Evolutionary conservation across 1,139 yeast species (phyloP).

Genomic region (Lodderomyces orthopsilosis): DNA sequence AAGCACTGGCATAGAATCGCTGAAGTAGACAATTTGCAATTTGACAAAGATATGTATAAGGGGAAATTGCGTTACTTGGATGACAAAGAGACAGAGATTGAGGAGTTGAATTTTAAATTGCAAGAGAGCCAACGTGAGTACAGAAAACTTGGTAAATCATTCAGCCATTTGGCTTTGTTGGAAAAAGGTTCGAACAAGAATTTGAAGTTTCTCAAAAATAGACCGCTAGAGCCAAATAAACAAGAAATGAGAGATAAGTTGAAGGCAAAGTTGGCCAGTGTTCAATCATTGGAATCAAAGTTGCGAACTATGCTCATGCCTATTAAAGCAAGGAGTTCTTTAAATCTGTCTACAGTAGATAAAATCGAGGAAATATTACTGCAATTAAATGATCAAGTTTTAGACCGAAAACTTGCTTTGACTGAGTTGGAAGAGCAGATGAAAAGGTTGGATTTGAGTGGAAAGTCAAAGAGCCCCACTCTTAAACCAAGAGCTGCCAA

Average conservation of each 20-base stretch:
- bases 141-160: conserved; percentile 18
- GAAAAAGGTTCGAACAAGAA: conserved; percentile 11
- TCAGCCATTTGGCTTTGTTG: conserved; percentile 17
- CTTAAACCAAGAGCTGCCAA: conserved; percentile 4
- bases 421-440: conserved; percentile 15
- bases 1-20: conserved; percentile 1
- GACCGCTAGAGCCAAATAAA: conserved; percentile 25
- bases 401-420: conserved; percentile 15
- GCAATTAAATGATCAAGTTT: conserved; percentile 21
- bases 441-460: conserved; percentile 8
- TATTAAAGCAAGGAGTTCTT: conserved; percentile 21
- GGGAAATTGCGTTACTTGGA: conserved; percentile 3
- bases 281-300: conserved; percentile 19
- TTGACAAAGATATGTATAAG: conserved; percentile 1
- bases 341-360: conserved; percentile 16
- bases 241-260: conserved; percentile 19
- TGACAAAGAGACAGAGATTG: conserved; percentile 4
- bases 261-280: conserved; percentile 18
- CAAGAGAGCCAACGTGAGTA: conserved; percentile 15
- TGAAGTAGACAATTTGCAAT: conserved; percentile 2
- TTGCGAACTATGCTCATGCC: conserved; percentile 24
- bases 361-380: conserved; percentile 23
- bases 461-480: background rate
- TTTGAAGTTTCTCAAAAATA: conserved; percentile 10
- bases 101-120: conserved; percentile 8